Conservation (phyloP, 441 rosid species). For the Aquilaria agallochum region DNA sequence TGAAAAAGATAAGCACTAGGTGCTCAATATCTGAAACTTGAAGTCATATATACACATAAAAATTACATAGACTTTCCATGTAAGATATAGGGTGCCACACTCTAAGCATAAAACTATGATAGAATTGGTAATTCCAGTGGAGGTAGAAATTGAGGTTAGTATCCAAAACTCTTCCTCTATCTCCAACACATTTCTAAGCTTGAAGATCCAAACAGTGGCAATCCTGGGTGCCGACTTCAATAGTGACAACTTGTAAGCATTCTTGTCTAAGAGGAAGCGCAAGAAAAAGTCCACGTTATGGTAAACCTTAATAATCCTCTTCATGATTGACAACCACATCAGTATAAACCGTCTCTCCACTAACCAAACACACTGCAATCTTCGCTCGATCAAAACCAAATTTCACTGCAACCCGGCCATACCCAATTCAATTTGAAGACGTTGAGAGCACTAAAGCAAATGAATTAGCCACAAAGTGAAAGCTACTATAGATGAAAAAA, state of each 20-base stretch:
- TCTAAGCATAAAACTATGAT: too few relatives aligned
- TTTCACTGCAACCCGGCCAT: too few relatives aligned
- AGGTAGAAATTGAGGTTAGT: slow-evolving; percentile 36
- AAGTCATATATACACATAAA: too few relatives aligned
- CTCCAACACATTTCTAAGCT: slow-evolving; percentile 35
- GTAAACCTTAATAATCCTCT: slow-evolving; percentile 49
- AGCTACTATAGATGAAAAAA: too few relatives aligned
- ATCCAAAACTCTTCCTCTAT: slow-evolving; percentile 53
- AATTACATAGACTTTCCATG: too few relatives aligned
- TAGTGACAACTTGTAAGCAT: slow-evolving; percentile 58
- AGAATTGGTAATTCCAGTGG: too few relatives aligned
- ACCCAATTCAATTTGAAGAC: too few relatives aligned
- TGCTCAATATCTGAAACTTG: too few relatives aligned
- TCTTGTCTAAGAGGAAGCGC: slow-evolving; percentile 54
- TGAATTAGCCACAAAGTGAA: too few relatives aligned
- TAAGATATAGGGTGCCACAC: too few relatives aligned
- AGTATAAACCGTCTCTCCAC: slow-evolving; percentile 88
- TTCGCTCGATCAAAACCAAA: slow-evolving; percentile 32
- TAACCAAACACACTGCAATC: slow-evolving; percentile 84
- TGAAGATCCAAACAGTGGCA: slow-evolving; percentile 61
- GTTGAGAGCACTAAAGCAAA: too few relatives aligned
- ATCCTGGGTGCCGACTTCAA: slow-evolving; percentile 53
- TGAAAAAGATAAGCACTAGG: too few relatives aligned
- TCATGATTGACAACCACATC: slow-evolving; percentile 76
- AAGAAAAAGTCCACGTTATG: slow-evolving; percentile 74